phyloP scores from a whole-genome alignment of 768 basidiomycete species.

The Boletales sp. region DNA sequence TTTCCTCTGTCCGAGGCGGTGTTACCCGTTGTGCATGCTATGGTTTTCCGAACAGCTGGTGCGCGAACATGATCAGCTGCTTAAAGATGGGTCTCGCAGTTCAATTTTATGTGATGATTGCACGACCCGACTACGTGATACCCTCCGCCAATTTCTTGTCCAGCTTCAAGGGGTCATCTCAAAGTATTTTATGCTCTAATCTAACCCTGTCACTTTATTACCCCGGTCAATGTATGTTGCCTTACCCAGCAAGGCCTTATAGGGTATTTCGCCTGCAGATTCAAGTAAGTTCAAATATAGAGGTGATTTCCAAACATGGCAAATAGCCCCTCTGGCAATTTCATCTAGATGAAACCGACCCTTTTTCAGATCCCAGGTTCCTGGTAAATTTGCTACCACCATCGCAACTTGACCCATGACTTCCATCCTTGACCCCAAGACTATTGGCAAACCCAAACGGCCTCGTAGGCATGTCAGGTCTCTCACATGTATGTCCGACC shows the following conservation, averaged over 20 bases:
- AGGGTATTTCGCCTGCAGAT: too few species aligned
- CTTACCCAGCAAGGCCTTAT: too few species aligned
- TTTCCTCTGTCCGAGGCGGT: background rate
- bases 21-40: slow-evolving; percentile 1
- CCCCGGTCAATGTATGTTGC: too few species aligned
- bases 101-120: background rate
- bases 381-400: background rate
- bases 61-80: slow-evolving; percentile 16
- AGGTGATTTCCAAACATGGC: too few species aligned
- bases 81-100: background rate
- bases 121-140: background rate
- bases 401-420: slow-evolving; percentile 41
- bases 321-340: background rate
- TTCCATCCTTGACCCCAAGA: slow-evolving; percentile 58
- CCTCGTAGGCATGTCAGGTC: slow-evolving; percentile 64
- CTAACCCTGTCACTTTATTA: too few species aligned
- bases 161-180: slow-evolving; percentile 9
- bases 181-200: slow-evolving; percentile 27
- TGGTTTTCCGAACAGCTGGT: slow-evolving; percentile 14
- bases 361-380: background rate
- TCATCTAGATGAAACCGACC: background rate
- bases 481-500: slow-evolving; percentile 47
- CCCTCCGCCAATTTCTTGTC: background rate
- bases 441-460: slow-evolving; percentile 57
- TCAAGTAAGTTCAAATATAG: too few species aligned